phyloP scores from a whole-genome alignment of 176 grass and related monocot genomes.

The Carex parvula region DNA sequence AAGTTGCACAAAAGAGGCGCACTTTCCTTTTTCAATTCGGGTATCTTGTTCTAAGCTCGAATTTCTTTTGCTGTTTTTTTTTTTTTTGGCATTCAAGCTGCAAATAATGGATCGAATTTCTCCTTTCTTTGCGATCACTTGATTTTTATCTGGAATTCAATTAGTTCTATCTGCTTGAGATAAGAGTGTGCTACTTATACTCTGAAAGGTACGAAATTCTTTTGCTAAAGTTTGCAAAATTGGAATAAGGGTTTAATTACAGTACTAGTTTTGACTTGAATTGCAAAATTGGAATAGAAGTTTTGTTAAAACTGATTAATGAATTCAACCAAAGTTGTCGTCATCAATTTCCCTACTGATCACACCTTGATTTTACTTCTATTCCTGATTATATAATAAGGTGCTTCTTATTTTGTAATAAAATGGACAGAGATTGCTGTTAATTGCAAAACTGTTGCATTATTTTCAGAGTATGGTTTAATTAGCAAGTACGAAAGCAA shows the following conservation, averaged over 20 bases:
- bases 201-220: neutral
- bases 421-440: neutral
- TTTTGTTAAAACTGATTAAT: neutral
- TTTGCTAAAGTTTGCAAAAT: neutral
- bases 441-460: neutral
- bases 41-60: neutral
- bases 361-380: neutral
- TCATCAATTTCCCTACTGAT: neutral
- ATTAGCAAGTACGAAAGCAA: neutral
- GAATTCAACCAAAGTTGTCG: neutral
- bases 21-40: neutral
- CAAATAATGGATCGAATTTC: neutral
- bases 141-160: constrained; percentile 4
- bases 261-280: neutral
- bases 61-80: neutral
- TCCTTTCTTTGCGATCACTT: neutral
- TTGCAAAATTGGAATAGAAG: neutral
- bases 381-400: neutral
- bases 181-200: neutral
- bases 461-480: neutral
- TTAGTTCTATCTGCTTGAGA: neutral
- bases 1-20: neutral
- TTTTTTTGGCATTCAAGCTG: neutral
- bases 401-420: neutral
- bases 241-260: neutral